Conservation (phyloP, 495 filamentous ascomycete species). For the Pyronema domesticum region DNA sequence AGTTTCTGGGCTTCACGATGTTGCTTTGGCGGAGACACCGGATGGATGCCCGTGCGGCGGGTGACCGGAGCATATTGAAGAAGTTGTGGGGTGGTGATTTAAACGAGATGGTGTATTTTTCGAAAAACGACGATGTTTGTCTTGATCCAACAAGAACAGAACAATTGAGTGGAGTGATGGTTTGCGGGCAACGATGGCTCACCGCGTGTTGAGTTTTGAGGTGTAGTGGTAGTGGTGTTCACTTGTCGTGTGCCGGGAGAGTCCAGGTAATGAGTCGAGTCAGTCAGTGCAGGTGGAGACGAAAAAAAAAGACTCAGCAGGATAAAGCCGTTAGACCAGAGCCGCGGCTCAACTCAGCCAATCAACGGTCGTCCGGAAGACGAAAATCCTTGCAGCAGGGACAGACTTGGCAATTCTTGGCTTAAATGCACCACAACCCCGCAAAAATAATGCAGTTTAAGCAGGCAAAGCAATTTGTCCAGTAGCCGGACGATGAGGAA, state of each 20-base stretch:
- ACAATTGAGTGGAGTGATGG: neutral
- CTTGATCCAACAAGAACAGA: neutral
- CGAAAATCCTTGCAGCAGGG: neutral
- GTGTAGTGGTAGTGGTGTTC: neutral
- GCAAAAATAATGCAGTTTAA: neutral
- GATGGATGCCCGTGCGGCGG: slow-evolving; percentile 12
- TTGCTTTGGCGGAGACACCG: neutral
- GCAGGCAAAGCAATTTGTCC: no score
- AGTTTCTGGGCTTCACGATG: slow-evolving; percentile 13
- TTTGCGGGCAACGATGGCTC: neutral
- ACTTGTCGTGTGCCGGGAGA: neutral
- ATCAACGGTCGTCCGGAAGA: neutral
- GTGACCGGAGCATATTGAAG: slow-evolving; percentile 18
- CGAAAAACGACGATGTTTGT: neutral
- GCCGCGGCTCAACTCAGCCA: neutral
- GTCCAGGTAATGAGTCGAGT: neutral
- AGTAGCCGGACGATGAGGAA: no score
- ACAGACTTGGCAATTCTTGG: neutral
- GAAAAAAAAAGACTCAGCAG: neutral
- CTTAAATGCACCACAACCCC: neutral
- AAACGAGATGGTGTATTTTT: neutral
- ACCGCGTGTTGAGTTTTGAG: neutral
- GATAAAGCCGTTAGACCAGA: neutral
- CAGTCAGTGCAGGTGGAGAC: neutral
- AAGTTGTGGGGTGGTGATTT: neutral